Evolutionary conservation across 176 grass and related monocot genomes (phyloP).

Genomic region (Oryza australiensis): DNA sequence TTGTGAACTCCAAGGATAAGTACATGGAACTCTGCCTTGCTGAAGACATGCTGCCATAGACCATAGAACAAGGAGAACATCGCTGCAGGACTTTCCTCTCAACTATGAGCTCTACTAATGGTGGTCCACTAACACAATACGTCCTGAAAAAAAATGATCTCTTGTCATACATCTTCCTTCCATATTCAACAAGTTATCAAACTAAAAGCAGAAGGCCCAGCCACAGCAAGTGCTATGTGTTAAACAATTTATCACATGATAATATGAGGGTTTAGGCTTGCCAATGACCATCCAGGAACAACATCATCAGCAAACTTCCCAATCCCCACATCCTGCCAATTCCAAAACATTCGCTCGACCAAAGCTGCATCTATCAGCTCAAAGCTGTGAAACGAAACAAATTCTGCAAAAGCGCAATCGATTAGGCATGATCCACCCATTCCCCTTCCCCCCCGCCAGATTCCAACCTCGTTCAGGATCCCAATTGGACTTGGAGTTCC

Average conservation of each 20-base stretch:
- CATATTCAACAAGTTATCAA: neutral
- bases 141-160: constrained; percentile 19
- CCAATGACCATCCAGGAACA: neutral
- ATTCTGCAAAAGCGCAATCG: neutral
- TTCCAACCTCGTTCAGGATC: neutral
- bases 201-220: neutral
- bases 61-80: constrained; percentile 99
- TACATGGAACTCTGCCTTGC: constrained; percentile 92
- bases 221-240: neutral
- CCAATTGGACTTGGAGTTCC: neutral
- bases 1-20: constrained; percentile 96
- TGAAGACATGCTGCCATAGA: constrained; percentile 92
- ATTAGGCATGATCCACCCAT: neutral
- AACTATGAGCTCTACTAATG: neutral
- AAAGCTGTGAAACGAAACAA: neutral
- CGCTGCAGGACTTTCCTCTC: constrained; percentile 14
- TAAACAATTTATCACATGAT: constrained; percentile 7
- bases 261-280: neutral
- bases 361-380: neutral
- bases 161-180: constrained; percentile 10
- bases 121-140: neutral
- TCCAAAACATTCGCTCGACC: neutral
- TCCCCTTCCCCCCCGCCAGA: neutral
- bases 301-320: neutral
- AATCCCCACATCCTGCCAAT: neutral